Evolutionary conservation across 495 filamentous ascomycete genomes (phyloP), one percentile per base, ranked within the genome.

Genomic region (Aspergillus avenaceus): DNA sequence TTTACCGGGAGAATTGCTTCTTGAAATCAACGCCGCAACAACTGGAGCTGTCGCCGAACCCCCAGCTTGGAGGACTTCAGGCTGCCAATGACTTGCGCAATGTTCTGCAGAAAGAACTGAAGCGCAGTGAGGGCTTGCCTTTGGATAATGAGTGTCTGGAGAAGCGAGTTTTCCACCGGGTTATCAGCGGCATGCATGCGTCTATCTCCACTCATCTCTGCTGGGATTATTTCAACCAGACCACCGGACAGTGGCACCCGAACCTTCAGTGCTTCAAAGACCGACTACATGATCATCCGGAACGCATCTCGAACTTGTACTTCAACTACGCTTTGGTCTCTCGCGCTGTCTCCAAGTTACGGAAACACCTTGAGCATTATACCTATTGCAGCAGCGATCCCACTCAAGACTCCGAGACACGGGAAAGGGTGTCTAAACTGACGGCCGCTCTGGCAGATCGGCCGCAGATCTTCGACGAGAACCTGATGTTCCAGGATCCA

Each of bases 1-100:
- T 98, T 50, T 98, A 98, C 69, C 80, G 88, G 19, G 93, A 98
- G 67, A 98, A 98, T 66, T 98, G 93, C 64, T 98, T 98, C 69
- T 82, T 90, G 62, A 87, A 83, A 66, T 79, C 75, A 19, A 50
- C 68, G 18, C 73, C 79, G 60, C 76, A 53, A 38, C 34, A 38
- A 49, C 52, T 68, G 31, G 66, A 64, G n/a, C 56, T 66, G 41
- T 67, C 64, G 4, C 45, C 63, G 9, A 58, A 51, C 21, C 27
- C 50, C 13, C 60, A 61, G 0, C 32, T 64, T n/a, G 59, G 61
- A 21, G 69, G 62, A 9, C 66, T 74, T 6, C 81, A 89, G 29
- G 92, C 92, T 6, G 87, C 84, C 13, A 82, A 87, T 58, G 88
- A 92, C 55, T 90, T 98, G 65, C 84, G 83, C 42, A 86, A 84